A percentile compares a stretch with the other conserved stretches of the same genome.
These are phyloP conservation scores for Colletotrichum caudatum DNA, from an alignment of 2,329 filamentous ascomycete species.

Conservation along the genomic window DNA sequence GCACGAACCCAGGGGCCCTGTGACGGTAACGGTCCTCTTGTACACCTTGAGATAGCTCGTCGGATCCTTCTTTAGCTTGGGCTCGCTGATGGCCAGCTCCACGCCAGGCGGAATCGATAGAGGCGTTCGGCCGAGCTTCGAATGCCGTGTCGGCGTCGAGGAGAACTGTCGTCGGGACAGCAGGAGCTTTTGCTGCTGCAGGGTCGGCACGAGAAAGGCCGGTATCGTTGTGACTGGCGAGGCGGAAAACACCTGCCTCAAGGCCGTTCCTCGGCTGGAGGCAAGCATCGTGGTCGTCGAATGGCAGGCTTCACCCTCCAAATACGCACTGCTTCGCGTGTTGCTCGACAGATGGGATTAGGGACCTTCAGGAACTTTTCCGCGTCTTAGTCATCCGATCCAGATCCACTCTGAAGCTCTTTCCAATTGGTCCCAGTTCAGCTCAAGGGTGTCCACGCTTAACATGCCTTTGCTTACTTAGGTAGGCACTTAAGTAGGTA, in stretches of 20 bases:
- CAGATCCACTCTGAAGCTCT: constrained; percentile 8
- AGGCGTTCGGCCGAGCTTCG: constrained; percentile 87
- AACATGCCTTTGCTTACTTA: background rate
- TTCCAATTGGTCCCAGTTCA: constrained; percentile 26
- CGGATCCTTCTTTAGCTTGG: constrained; percentile 63
- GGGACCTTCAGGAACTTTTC: constrained; percentile 46
- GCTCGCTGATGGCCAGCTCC: constrained; percentile 77
- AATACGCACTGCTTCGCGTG: constrained; percentile 13
- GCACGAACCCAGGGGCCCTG: constrained; percentile 80
- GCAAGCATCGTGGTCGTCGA: constrained; percentile 70
- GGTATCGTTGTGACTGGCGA: constrained; percentile 69
- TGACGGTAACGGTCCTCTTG: constrained; percentile 77
- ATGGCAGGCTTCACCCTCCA: constrained; percentile 44
- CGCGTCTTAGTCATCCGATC: constrained; percentile 49
- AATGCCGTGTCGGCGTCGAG: constrained; percentile 72
- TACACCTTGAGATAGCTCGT: constrained; percentile 72
- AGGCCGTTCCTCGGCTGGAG: constrained; percentile 69
- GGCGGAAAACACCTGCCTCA: constrained; percentile 67
- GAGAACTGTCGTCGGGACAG: constrained; percentile 73
- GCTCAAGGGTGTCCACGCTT: background rate
- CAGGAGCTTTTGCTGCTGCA: constrained; percentile 59
- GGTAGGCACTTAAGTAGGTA: too few species aligned
- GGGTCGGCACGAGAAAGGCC: constrained; percentile 78
- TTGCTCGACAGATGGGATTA: constrained; percentile 16
- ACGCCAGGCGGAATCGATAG: constrained; percentile 88